A percentile compares a stretch with the other conserved stretches of the same genome.
Evolutionary conservation across 2,329 filamentous ascomycete species (phyloP).

Genomic region (Aspergillus sp.): DNA sequence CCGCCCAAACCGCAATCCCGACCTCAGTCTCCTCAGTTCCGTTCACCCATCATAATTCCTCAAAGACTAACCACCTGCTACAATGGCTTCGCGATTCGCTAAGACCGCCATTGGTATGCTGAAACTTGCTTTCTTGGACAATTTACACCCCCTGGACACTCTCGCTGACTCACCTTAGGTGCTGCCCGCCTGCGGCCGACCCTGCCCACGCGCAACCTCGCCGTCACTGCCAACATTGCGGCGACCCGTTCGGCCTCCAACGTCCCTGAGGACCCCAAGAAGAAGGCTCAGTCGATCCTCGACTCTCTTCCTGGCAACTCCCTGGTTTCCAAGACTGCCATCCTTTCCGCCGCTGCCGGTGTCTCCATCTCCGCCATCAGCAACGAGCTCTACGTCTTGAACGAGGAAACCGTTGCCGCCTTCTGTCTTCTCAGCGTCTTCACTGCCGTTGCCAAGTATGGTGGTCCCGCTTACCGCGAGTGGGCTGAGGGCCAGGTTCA

Average conservation of each 20-base stretch:
- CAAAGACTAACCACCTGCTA: constrained; percentile 55
- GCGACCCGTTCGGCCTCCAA: constrained; percentile 65
- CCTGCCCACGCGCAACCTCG: constrained; percentile 66
- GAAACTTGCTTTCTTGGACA: constrained; percentile 17
- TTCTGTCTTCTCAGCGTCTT: constrained; percentile 91
- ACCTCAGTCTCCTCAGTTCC: constrained; percentile 36
- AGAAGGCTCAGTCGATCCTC: constrained; percentile 92
- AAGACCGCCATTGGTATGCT: constrained; percentile 88
- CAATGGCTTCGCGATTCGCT: constrained; percentile 97
- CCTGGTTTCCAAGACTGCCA: constrained; percentile 90
- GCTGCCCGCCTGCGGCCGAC: constrained; percentile 83
- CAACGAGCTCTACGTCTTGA: constrained; percentile 99
- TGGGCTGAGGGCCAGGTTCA: constrained; percentile 85
- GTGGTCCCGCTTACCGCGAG: constrained; percentile 82
- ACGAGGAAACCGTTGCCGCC: constrained; percentile 95
- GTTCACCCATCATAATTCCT: constrained; percentile 33
- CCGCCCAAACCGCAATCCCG: constrained; percentile 33
- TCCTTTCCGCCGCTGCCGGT: constrained; percentile 87
- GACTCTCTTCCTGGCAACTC: constrained; percentile 88
- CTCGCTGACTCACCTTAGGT: constrained; percentile 52
- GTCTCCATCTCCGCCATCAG: constrained; percentile 90
- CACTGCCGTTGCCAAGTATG: constrained; percentile 85
- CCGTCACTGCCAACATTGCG: constrained; percentile 62
- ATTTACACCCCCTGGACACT: constrained; percentile 11
- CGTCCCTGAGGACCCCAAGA: constrained; percentile 86